Evolutionary conservation across 2,329 filamentous ascomycete species (phyloP), one percentile per base, ranked within the genome.

Genomic region (Xylariaceae sp.): DNA sequence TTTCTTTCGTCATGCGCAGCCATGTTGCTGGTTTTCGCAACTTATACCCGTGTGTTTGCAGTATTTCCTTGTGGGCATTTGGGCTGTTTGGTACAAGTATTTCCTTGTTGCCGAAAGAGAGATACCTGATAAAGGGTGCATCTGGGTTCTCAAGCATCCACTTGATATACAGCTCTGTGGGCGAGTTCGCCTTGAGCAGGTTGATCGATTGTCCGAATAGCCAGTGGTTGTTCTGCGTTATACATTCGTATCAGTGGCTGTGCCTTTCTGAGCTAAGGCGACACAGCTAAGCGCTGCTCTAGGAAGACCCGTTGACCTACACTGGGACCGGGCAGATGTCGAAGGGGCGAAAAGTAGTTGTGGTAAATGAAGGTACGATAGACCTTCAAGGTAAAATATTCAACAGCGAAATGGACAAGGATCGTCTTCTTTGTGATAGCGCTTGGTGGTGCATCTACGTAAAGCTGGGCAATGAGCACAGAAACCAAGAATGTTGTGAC

Each of bases 131-230:
- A 45, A 53, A 51, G 19, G 53, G 55, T 14, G 42, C 52, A 17
- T 55, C 45, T 17, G 55, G 53, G 31, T 57, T 19, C 14, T 57
- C 47, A 18, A 44, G 51, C 53, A 51, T 55, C 55, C 53, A 55
- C 16, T 16, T 13, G 34, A 38, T 10, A 10, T 38, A 38, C 34
- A 38, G 10, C 34, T 38, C 34, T 4, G 16, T 38, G 5, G 34
- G 34, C 34, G 34, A 38, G 10, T 13, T 16, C 34, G 34, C 34
- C 16, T 38, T 38, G 13, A 38, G 34, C 34, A 38, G 10, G 34
- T 38, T 38, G 13, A 38, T 14, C 5, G 34, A 38, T 9, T 38
- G 34, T 13, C 34, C 34, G 16, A 38, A 14, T 16, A 38, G 34
- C 13, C 13, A 38, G 10, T 38, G 16, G 34, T 16, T 38, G 34